phyloP scores from a whole-genome alignment of 2,329 filamentous ascomycete species.

The Xylaria sp. region DNA sequence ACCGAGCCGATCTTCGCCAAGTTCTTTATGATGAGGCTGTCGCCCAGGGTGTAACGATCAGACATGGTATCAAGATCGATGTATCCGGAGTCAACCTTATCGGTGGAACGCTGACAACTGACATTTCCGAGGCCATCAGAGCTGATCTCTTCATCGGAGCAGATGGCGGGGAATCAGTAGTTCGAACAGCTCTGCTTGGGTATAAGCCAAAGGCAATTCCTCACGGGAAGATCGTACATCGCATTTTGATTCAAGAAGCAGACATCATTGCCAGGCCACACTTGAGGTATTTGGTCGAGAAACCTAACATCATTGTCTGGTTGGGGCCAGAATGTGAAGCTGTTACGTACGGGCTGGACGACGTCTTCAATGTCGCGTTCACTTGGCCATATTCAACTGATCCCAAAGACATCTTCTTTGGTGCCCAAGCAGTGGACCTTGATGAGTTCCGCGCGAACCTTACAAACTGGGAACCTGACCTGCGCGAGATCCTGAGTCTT shows the following conservation, averaged over 20 bases:
- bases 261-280: slow-evolving; percentile 25
- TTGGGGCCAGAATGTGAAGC: slow-evolving; percentile 31
- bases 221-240: slow-evolving; percentile 32
- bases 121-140: slow-evolving; percentile 13
- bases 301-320: slow-evolving; percentile 32
- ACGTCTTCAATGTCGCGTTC: slow-evolving; percentile 30
- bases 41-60: slow-evolving; percentile 23
- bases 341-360: slow-evolving; percentile 31
- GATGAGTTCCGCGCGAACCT: slow-evolving; percentile 24
- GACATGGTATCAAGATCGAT: slow-evolving; percentile 27
- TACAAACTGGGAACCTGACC: slow-evolving; percentile 25
- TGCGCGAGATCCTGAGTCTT: slow-evolving; percentile 30
- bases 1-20: slow-evolving; percentile 31
- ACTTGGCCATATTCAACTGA: slow-evolving; percentile 32
- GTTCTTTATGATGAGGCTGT: slow-evolving; percentile 31
- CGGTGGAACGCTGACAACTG: slow-evolving; percentile 15
- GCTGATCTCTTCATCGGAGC: slow-evolving; percentile 31
- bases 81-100: slow-evolving; percentile 19
- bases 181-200: slow-evolving; percentile 25
- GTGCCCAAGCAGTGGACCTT: slow-evolving; percentile 25
- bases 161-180: slow-evolving; percentile 24
- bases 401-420: slow-evolving; percentile 28
- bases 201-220: slow-evolving; percentile 25
- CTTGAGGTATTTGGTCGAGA: slow-evolving; percentile 26
- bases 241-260: slow-evolving; percentile 28